Evolutionary conservation across 768 basidiomycete species (phyloP).

Genomic region (Obba rivulosa): DNA sequence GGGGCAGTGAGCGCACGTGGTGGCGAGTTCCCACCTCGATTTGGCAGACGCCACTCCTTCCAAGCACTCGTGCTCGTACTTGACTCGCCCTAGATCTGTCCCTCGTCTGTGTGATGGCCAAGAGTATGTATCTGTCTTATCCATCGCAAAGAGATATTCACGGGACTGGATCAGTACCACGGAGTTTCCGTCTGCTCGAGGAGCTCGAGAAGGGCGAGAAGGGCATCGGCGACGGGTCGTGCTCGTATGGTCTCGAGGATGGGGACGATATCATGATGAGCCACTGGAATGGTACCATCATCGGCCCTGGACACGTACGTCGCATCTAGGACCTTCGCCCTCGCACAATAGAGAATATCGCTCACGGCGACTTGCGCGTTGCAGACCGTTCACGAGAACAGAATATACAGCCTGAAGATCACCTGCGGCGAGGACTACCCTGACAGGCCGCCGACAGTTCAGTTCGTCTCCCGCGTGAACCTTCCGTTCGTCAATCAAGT

Average conservation of each 20-base stretch:
- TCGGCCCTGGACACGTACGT: slow-evolving; percentile 93
- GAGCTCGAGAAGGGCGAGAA: slow-evolving; percentile 99
- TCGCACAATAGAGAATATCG: slow-evolving; percentile 9
- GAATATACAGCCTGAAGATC: slow-evolving; percentile 95
- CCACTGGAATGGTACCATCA: slow-evolving; percentile 98
- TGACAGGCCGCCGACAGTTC: slow-evolving; percentile 71
- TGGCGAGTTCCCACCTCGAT: slow-evolving; percentile 12
- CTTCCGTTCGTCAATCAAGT: slow-evolving; percentile 81
- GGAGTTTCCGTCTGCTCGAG: slow-evolving; percentile 94
- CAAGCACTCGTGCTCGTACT: not conserved
- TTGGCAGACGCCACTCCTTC: slow-evolving; percentile 9
- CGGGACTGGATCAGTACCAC: slow-evolving; percentile 58
- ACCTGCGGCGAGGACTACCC: slow-evolving; percentile 74
- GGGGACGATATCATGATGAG: slow-evolving; percentile 96
- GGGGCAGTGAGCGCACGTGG: slow-evolving; percentile 1
- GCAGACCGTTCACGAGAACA: slow-evolving; percentile 96
- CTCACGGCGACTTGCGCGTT: slow-evolving; percentile 10
- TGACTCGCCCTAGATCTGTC: slow-evolving; percentile 1
- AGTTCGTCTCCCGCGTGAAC: slow-evolving; percentile 87
- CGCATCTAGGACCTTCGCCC: not conserved
- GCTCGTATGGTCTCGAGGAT: slow-evolving; percentile 95
- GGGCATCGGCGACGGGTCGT: slow-evolving; percentile 96
- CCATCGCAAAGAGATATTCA: not conserved
- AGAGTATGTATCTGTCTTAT: slow-evolving; percentile 14
- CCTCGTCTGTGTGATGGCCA: slow-evolving; percentile 27